These are phyloP conservation scores for Exobasidium cylindrosporum DNA, from an alignment of 1,284 basidiomycete species.

Conservation along the genomic window DNA sequence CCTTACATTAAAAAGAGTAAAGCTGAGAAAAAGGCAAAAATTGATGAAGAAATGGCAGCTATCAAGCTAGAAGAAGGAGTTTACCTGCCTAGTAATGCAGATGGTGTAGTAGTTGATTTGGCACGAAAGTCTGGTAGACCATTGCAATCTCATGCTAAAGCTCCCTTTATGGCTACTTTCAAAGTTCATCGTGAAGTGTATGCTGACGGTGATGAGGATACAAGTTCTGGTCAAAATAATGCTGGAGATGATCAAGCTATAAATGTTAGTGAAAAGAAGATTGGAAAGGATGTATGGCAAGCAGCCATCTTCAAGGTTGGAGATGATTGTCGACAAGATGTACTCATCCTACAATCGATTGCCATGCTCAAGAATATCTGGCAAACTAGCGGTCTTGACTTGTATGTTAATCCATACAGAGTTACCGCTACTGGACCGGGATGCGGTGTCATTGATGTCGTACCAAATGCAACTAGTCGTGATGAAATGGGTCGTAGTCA, in stretches of 20 bases:
- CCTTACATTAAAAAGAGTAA: constrained; percentile 95
- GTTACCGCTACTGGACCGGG: constrained; percentile 96
- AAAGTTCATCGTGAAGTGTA: constrained; percentile 65
- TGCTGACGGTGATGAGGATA: constrained; percentile 10
- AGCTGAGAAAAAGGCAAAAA: constrained; percentile 98
- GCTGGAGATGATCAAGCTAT: constrained; percentile 23
- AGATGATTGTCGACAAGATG: constrained; percentile 97
- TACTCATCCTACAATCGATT: constrained; percentile 91
- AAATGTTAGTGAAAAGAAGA: constrained; percentile 14
- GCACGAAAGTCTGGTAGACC: constrained; percentile 95
- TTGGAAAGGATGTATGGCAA: constrained; percentile 74
- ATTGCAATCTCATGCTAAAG: constrained; percentile 95
- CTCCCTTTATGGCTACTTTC: constrained; percentile 99
- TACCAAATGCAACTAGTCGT: constrained; percentile 93
- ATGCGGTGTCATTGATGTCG: constrained; percentile 98
- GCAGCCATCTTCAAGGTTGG: constrained; percentile 99
- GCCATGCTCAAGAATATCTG: constrained; percentile 99
- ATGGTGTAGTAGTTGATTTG: constrained; percentile 91
- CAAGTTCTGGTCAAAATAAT: constrained; percentile 55
- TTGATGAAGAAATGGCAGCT: constrained; percentile 98
- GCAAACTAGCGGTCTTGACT: constrained; percentile 74
- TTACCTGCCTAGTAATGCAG: constrained; percentile 95
- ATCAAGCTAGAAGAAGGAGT: constrained; percentile 89
- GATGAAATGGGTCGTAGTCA: constrained; percentile 99
- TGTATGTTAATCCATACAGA: constrained; percentile 93